Percentiles rank a stretch among this genome's conserved stretches.
phyloP scores from a whole-genome alignment of 306 rosid genomes.

The Lathyrus sativus region DNA sequence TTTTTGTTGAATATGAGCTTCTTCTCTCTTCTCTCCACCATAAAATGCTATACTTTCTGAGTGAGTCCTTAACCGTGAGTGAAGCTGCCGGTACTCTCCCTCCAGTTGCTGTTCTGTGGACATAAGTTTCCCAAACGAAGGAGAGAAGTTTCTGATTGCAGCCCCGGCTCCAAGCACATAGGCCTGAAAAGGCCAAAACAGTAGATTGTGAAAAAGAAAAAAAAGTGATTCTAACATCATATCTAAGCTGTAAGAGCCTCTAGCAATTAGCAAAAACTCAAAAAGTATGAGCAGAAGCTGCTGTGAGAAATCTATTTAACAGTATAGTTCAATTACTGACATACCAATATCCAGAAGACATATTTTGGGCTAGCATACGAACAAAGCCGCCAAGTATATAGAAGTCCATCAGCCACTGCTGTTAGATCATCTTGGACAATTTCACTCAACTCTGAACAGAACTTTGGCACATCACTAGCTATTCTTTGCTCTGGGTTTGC shows the following conservation, averaged over 20 bases:
- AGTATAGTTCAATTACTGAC: slow-evolving; percentile 33
- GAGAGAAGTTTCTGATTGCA: slow-evolving; percentile 80
- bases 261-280: slow-evolving; percentile 34
- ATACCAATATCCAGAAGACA: slow-evolving; percentile 96
- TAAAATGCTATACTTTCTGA: slow-evolving; percentile 97
- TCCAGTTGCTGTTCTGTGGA: slow-evolving; percentile 92
- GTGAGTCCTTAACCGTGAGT: slow-evolving; percentile 92
- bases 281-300: slow-evolving; percentile 26
- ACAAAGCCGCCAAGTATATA: slow-evolving; percentile 93
- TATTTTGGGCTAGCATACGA: slow-evolving; percentile 99
- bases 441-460: slow-evolving; percentile 98
- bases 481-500: slow-evolving; percentile 95
- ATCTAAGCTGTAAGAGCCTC: slow-evolving; percentile 26
- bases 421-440: slow-evolving; percentile 93
- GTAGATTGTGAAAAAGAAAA: slow-evolving; percentile 37
- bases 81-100: slow-evolving; percentile 97
- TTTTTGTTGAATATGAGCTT: slow-evolving; percentile 80
- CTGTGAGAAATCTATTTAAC: slow-evolving; percentile 20
- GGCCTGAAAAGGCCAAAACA: slow-evolving; percentile 61
- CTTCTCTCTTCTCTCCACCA: slow-evolving; percentile 93
- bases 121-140: slow-evolving; percentile 94
- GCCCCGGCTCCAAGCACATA: slow-evolving; percentile 91
- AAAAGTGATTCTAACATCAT: slow-evolving; percentile 30
- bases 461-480: slow-evolving; percentile 92
- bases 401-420: slow-evolving; percentile 88